These are phyloP conservation scores for Scutellaria minor DNA, from an alignment of 257 asterid species.

Conservation along the genomic window DNA sequence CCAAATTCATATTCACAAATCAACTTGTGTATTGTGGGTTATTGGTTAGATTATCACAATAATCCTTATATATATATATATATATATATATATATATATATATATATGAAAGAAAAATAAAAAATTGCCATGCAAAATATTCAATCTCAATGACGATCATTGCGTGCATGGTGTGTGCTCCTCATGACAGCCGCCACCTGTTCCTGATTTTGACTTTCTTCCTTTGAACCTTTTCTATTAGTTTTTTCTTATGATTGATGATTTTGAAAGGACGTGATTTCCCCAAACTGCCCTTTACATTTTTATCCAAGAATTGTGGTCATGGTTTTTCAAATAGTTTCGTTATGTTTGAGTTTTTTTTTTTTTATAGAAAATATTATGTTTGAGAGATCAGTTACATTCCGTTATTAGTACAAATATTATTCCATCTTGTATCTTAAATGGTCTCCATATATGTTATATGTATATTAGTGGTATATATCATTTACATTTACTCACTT, in stretches of 20 bases:
- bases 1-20: too few relatives aligned
- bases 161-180: conserved; percentile 65
- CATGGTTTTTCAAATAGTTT: background rate
- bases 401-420: too few relatives aligned
- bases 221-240: background rate
- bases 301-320: too few relatives aligned
- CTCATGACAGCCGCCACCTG: conserved; percentile 63
- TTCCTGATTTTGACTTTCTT: conserved; percentile 37
- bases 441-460: too few relatives aligned
- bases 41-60: background rate
- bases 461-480: too few relatives aligned
- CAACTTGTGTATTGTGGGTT: too few relatives aligned
- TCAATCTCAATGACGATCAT: conserved; percentile 59
- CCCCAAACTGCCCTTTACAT: conserved; percentile 24
- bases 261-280: conserved; percentile 4
- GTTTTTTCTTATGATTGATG: background rate
- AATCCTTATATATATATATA: background rate
- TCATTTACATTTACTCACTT: too few relatives aligned
- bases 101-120: background rate
- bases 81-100: background rate
- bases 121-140: conserved; percentile 49
- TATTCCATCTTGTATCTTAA: too few relatives aligned
- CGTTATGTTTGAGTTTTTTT: background rate
- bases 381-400: too few relatives aligned
- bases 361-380: too few relatives aligned